Conservation (phyloP, 2,329 filamentous ascomycete genomes). For the Cylindrodendrum hubeiense region DNA sequence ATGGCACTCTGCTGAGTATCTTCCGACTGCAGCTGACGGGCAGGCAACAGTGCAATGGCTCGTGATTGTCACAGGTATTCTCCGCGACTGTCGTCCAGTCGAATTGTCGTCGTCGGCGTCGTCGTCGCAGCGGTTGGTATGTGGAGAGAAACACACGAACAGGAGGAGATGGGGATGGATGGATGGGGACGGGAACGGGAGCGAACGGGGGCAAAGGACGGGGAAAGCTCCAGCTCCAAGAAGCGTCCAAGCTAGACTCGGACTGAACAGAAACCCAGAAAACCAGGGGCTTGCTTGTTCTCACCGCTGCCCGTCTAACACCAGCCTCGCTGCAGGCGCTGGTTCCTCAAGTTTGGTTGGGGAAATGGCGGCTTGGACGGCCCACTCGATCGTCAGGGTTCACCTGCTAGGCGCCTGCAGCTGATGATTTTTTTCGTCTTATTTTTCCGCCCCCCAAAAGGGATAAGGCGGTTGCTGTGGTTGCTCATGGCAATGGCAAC, state of each 20-base stretch:
- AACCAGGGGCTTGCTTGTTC: background rate
- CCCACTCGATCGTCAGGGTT: constrained; percentile 25
- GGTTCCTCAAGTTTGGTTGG: constrained; percentile 18
- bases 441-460: constrained; percentile 9
- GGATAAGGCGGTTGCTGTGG: background rate
- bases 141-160: background rate
- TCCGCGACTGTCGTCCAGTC: background rate
- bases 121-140: background rate
- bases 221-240: background rate
- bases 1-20: background rate
- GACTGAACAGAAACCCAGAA: background rate
- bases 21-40: background rate
- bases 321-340: background rate
- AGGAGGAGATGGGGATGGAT: background rate
- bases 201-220: background rate
- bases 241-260: background rate
- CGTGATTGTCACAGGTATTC: background rate
- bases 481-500: constrained; percentile 27
- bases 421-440: constrained; percentile 7
- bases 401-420: background rate
- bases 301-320: background rate
- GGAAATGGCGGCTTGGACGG: constrained; percentile 1
- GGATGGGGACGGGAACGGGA: background rate
- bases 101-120: background rate
- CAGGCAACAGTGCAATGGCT: background rate